Conservation (phyloP, 768 basidiomycete genomes). For the Termitomyces sp. region DNA sequence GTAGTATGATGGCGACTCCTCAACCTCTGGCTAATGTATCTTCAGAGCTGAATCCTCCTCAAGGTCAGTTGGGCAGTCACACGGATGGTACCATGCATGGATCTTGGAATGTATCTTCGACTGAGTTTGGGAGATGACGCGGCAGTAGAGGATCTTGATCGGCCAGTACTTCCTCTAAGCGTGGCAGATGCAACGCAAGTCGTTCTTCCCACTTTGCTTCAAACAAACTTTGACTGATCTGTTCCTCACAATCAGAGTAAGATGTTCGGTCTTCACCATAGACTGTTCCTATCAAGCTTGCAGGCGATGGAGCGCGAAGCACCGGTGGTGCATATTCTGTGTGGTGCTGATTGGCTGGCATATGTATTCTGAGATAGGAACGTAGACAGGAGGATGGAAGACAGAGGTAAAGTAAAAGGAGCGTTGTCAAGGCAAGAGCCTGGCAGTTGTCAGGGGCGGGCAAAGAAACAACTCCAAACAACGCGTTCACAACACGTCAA, state of each 20-base stretch:
- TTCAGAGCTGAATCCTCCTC: neutral
- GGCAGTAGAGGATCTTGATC: slow-evolving; percentile 33
- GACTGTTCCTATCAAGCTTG: slow-evolving; percentile 45
- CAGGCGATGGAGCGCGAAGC: slow-evolving; percentile 44
- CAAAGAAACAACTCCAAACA: neutral
- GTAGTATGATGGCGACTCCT: slow-evolving; percentile 43
- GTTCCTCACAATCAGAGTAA: slow-evolving; percentile 36
- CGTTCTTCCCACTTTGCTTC: slow-evolving; percentile 38
- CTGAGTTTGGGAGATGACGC: slow-evolving; percentile 20
- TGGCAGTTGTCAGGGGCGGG: neutral
- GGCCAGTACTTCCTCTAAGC: slow-evolving; percentile 36
- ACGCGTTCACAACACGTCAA: slow-evolving; percentile 7
- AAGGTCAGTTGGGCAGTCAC: slow-evolving; percentile 9
- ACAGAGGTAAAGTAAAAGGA: neutral
- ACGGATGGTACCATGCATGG: slow-evolving; percentile 23
- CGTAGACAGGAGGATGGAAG: neutral
- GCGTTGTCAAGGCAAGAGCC: neutral
- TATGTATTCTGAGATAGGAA: neutral
- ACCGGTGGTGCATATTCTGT: slow-evolving; percentile 46
- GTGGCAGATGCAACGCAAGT: slow-evolving; percentile 30
- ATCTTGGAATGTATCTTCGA: slow-evolving; percentile 34
- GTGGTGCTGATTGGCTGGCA: slow-evolving; percentile 24
- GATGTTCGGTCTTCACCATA: slow-evolving; percentile 43
- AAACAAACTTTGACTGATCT: slow-evolving; percentile 32
- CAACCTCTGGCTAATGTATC: slow-evolving; percentile 10